Percentiles rank a stretch among this genome's conserved stretches.
Evolutionary conservation across 2,329 filamentous ascomycete genomes (phyloP).

Genomic region (Westerdykella sp.): DNA sequence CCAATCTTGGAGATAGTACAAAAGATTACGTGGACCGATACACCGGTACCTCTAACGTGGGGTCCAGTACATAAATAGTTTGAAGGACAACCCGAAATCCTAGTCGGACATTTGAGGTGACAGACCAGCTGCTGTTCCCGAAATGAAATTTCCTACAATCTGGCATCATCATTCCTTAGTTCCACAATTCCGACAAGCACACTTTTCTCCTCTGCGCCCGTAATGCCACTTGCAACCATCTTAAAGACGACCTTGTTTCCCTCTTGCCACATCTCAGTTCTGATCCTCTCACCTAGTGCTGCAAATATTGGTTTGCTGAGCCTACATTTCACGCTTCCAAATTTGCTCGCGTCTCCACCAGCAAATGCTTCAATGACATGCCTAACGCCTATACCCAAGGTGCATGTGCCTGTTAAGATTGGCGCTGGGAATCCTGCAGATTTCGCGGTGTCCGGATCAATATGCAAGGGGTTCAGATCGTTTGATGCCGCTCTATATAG

Average conservation of each 20-base stretch:
- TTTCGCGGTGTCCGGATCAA: constrained; percentile 9
- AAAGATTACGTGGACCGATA: too few relatives aligned
- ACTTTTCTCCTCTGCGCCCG: constrained; percentile 4
- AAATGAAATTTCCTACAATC: not conserved
- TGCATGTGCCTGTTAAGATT: constrained; percentile 11
- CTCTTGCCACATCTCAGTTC: constrained; percentile 13
- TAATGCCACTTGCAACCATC: constrained; percentile 1
- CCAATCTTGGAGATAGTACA: too few relatives aligned
- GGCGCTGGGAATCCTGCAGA: constrained; percentile 8
- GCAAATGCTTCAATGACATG: constrained; percentile 11
- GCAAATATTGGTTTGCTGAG: constrained; percentile 10
- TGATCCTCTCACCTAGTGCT: constrained; percentile 4
- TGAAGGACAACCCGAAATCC: too few relatives aligned
- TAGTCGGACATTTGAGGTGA: too few relatives aligned
- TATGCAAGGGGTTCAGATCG: constrained; percentile 10
- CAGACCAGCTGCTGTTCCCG: too few relatives aligned
- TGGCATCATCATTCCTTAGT: not conserved
- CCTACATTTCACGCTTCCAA: constrained; percentile 9
- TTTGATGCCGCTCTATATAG: constrained; percentile 11
- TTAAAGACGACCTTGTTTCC: constrained; percentile 5
- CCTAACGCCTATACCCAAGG: constrained; percentile 9
- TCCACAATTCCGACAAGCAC: constrained; percentile 4
- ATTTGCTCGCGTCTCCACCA: constrained; percentile 5
- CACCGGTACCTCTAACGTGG: too few relatives aligned
- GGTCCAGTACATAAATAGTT: too few relatives aligned